Evolutionary conservation across 1,284 basidiomycete genomes (phyloP), one percentile per base, ranked within the genome.

Genomic region (Leccinum solheimii): DNA sequence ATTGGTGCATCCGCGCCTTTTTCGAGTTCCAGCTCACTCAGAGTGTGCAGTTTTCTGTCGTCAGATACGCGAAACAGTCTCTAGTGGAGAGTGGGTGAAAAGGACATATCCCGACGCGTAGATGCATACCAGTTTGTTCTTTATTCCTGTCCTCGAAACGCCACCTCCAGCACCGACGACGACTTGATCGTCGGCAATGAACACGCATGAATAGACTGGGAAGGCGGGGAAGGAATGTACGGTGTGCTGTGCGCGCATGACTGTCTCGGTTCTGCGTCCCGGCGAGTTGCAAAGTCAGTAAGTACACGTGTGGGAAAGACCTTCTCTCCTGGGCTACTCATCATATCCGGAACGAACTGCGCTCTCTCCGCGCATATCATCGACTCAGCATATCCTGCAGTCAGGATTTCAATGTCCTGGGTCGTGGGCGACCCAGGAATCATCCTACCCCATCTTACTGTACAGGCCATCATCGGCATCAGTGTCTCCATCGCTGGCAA

Each of bases 81-180:
- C 92, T 93, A 66, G 59, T 56, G 58, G 53, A 58, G 49, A 23
- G 43, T 66, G 49, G 59, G 69, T 54, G 56, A 57, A 62, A 62
- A 49, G 59, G 5, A 43, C 27, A 55, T 16, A 50, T 48, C 30
- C 1, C 9, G 48, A n/a, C 11, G 55, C 26, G 34, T 5, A 48
- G 43, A 36, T 23, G 34, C 61, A 54, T 62, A 93, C 95, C 64
- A 98, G 77, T 76, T 94, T 94, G 78, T 98, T 98, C 79, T 93
- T 93, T 65, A 98, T 91, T 2, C 95, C 95, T 57, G 85, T 94
- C 65, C 81, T 82, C 65, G 87, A 81, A 64, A 80, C 85, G 21
- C 96, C 95, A 1, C 95, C 95, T 27, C 95, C 95, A 2, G 95
- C 95, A 2, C 94, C 95, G 4, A 97, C 80, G 13, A 95, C 80